Evolutionary conservation across 2,329 filamentous ascomycete genomes (phyloP).

Genomic region (Byssochlamys sp.): DNA sequence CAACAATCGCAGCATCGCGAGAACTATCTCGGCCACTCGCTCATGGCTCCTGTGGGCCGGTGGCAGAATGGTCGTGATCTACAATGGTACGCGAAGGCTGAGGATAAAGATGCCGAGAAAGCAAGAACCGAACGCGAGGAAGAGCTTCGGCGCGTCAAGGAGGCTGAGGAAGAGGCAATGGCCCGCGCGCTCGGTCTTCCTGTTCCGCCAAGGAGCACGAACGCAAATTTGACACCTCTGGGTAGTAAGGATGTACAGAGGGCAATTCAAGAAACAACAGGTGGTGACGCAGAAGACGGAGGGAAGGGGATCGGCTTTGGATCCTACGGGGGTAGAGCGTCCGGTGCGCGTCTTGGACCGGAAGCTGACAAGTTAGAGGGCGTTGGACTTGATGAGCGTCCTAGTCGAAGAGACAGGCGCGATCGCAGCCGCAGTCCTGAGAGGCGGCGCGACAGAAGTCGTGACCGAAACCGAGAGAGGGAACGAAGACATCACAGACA

Average conservation of each 20-base stretch:
- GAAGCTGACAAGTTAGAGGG: slow-evolving; percentile 19
- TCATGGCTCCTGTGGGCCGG: slow-evolving; percentile 84
- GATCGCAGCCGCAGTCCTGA: slow-evolving; percentile 27
- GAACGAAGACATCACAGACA: slow-evolving; percentile 39
- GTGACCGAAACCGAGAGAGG: slow-evolving; percentile 22
- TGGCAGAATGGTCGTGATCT: slow-evolving; percentile 74
- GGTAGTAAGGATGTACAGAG: slow-evolving; percentile 52
- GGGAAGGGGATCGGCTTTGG: slow-evolving; percentile 26
- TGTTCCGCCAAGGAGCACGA: slow-evolving; percentile 50
- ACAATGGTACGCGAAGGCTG: slow-evolving; percentile 54
- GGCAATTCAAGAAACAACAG: slow-evolving; percentile 37
- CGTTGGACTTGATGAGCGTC: slow-evolving; percentile 12
- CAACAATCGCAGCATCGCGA: slow-evolving; percentile 78
- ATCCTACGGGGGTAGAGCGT: slow-evolving; percentile 22
- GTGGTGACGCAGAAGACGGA: slow-evolving; percentile 18
- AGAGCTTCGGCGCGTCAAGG: slow-evolving; percentile 73
- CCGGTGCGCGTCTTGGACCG: slow-evolving; percentile 17
- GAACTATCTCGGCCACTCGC: slow-evolving; percentile 77
- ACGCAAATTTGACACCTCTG: slow-evolving; percentile 55
- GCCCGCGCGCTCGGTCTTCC: slow-evolving; percentile 72
- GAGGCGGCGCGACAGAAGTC: slow-evolving; percentile 18
- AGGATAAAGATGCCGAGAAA: slow-evolving; percentile 41
- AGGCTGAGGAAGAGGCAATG: slow-evolving; percentile 87
- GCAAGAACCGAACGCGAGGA: slow-evolving; percentile 56
- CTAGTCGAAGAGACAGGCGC: slow-evolving; percentile 18